These are phyloP conservation scores for Bryoerythrophyllum caledonicum DNA, from an alignment of 225 moss, liverwort and hornwort genomes.

Conservation along the genomic window DNA sequence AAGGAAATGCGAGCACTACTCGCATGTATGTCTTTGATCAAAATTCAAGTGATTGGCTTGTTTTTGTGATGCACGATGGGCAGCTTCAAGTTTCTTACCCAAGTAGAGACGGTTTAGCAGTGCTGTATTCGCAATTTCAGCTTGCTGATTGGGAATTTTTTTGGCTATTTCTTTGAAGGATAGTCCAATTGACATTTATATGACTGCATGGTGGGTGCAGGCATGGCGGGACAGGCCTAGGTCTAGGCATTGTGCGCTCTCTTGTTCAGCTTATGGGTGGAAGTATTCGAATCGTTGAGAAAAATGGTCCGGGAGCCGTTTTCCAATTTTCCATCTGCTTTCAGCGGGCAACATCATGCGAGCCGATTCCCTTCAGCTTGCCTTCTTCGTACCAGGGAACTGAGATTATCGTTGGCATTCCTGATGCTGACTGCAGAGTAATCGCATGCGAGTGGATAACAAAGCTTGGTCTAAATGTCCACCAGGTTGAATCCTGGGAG, in stretches of 20 bases:
- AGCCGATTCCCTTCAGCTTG: slow-evolving; percentile 33
- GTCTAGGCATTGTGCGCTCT: slow-evolving; percentile 76
- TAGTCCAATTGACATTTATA: slow-evolving; percentile 1
- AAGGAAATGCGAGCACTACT: slow-evolving; percentile 78
- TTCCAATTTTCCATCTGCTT: slow-evolving; percentile 74
- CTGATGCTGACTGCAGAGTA: slow-evolving; percentile 64
- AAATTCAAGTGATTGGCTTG: not conserved
- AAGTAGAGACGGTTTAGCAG: not conserved
- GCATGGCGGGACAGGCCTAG: slow-evolving; percentile 81
- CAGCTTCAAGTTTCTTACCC: not conserved
- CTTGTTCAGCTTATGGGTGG: slow-evolving; percentile 82
- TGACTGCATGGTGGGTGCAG: slow-evolving; percentile 43
- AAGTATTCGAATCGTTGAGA: slow-evolving; percentile 64
- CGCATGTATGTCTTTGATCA: slow-evolving; percentile 60
- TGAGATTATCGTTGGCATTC: slow-evolving; percentile 65
- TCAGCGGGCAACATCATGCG: slow-evolving; percentile 38
- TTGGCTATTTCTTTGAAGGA: not conserved
- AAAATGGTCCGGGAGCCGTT: slow-evolving; percentile 57
- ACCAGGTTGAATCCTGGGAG: slow-evolving; percentile 69
- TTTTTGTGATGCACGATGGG: not conserved
- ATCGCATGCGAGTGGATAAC: slow-evolving; percentile 65
- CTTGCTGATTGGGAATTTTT: not conserved
- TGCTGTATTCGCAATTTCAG: slow-evolving; percentile 3
- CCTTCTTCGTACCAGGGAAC: slow-evolving; percentile 40
- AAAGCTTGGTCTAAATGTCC: slow-evolving; percentile 52